phyloP scores from a whole-genome alignment of 805 yeast genomes.

The Clavispora santaluciae region DNA sequence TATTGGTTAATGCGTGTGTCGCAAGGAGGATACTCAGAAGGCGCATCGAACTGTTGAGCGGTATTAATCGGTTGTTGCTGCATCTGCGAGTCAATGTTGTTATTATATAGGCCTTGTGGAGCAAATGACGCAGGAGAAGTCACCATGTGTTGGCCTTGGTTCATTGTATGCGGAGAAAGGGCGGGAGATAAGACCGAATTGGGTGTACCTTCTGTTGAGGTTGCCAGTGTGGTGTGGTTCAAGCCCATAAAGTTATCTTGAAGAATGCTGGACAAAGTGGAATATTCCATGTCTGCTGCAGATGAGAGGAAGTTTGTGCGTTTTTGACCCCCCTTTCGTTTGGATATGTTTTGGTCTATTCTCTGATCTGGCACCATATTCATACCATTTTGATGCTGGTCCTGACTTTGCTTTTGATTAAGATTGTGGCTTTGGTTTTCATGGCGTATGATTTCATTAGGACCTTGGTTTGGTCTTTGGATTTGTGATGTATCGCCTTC shows the following conservation, averaged over 20 bases:
- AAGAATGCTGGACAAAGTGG: slow-evolving; percentile 61
- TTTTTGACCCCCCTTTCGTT: background rate
- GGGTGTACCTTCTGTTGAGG: slow-evolving; percentile 37
- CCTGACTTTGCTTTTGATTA: background rate
- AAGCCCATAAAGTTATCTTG: slow-evolving; percentile 38
- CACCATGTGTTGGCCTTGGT: background rate
- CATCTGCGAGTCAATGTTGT: background rate
- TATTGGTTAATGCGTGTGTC: slow-evolving; percentile 64
- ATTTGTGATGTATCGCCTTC: too few relatives aligned
- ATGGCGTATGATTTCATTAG: too few relatives aligned
- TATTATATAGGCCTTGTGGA: slow-evolving; percentile 1
- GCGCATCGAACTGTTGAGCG: background rate
- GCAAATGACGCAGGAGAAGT: slow-evolving; percentile 6
- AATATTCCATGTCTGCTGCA: slow-evolving; percentile 71
- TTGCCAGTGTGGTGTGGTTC: slow-evolving; percentile 17
- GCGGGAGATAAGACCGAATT: slow-evolving; percentile 32
- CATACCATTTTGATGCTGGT: background rate
- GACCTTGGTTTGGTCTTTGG: background rate
- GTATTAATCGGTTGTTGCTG: background rate
- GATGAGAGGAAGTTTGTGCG: slow-evolving; percentile 53
- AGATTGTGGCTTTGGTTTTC: background rate
- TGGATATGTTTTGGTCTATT: background rate
- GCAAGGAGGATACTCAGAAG: slow-evolving; percentile 35
- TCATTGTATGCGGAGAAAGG: slow-evolving; percentile 28
- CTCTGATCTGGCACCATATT: background rate